phyloP scores from a whole-genome alignment of 192 early-diverging fungal genomes.

The Funneliformis geosporum region DNA sequence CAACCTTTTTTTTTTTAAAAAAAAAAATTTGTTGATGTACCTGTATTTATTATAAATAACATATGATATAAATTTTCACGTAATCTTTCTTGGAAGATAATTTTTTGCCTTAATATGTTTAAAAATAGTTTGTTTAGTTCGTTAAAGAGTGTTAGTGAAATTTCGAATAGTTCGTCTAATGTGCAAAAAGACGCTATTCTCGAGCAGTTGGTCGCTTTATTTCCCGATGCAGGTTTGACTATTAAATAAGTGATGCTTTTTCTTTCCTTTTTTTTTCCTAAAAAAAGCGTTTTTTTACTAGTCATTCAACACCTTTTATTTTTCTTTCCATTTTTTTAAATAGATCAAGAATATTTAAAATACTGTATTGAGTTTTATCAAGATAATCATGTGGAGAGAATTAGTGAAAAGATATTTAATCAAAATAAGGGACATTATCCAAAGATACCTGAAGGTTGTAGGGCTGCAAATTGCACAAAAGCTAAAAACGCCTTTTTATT shows the following conservation, averaged over 20 bases:
- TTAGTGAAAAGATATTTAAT: slow-evolving; percentile 41
- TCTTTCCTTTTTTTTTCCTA: neutral
- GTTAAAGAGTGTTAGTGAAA: neutral
- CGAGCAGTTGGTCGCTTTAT: slow-evolving; percentile 23
- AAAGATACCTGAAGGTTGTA: slow-evolving; percentile 21
- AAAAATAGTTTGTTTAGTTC: slow-evolving; percentile 4
- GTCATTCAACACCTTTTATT: neutral
- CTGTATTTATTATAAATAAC: no score
- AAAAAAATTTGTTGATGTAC: no score
- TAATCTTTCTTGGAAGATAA: neutral
- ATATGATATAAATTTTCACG: no score
- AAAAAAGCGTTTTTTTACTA: neutral
- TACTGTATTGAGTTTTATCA: slow-evolving; percentile 38
- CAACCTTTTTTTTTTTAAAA: no score
- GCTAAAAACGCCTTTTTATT: slow-evolving; percentile 21
- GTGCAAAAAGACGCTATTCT: slow-evolving; percentile 10
- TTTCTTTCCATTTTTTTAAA: neutral
- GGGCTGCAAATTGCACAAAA: neutral
- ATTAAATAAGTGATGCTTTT: no score
- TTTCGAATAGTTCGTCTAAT: neutral
- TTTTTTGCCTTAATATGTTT: neutral
- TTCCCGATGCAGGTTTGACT: slow-evolving; percentile 31
- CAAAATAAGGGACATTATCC: slow-evolving; percentile 38
- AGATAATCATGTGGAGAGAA: slow-evolving; percentile 37
- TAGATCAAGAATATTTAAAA: slow-evolving; percentile 42